Percentiles rank a stretch among this genome's conserved stretches.
Conservation (phyloP, 441 rosid species). For the Bocquillonia castaneifolia region DNA sequence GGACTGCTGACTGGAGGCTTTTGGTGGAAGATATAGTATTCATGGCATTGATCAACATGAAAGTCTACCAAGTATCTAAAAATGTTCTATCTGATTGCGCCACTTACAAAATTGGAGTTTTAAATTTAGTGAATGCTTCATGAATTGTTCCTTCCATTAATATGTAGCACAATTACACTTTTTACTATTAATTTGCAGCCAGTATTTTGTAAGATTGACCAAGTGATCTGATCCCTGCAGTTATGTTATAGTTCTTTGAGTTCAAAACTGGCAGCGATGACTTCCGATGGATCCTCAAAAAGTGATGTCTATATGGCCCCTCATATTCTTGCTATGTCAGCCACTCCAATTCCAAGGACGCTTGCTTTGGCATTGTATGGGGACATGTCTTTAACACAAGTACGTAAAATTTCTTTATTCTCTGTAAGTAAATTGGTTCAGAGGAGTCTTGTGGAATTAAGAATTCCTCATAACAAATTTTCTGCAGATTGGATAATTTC, state of each 20-base stretch:
- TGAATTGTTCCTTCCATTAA: slow-evolving; percentile 5
- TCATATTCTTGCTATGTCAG: slow-evolving; percentile 92
- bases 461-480: neutral
- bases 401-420: slow-evolving; percentile 23
- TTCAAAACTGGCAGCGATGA: slow-evolving; percentile 38
- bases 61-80: neutral
- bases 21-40: neutral
- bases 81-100: neutral
- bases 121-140: neutral
- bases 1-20: neutral
- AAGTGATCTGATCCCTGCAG: slow-evolving; percentile 42
- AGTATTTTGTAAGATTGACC: slow-evolving; percentile 8
- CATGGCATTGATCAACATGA: neutral
- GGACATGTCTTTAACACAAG: slow-evolving; percentile 84
- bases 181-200: neutral
- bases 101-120: neutral
- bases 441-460: neutral
- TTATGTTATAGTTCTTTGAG: slow-evolving; percentile 44
- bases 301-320: slow-evolving; percentile 76
- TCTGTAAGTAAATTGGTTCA: neutral
- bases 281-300: slow-evolving; percentile 39
- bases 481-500: neutral
- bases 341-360: slow-evolving; percentile 95
- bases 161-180: neutral
- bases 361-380: slow-evolving; percentile 93